Conservation (phyloP, 2,329 filamentous ascomycete species). For the Ustilaginoidea virens region DNA sequence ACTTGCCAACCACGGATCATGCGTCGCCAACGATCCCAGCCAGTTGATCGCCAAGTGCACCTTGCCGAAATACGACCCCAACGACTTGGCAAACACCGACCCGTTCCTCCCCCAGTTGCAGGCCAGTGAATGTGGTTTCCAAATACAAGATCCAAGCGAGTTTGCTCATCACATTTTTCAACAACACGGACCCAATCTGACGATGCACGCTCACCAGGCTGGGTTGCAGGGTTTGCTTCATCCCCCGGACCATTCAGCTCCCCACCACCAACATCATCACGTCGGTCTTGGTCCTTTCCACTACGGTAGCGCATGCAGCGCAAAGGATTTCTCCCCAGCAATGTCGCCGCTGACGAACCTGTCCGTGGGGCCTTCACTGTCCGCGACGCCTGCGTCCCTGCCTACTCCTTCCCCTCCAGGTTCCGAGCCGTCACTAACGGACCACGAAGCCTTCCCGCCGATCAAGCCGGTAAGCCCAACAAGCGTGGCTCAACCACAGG, state of each 20-base stretch:
- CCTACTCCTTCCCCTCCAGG: conserved; percentile 11
- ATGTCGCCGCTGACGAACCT: conserved; percentile 10
- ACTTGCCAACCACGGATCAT: conserved; percentile 10
- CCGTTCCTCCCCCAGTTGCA: conserved; percentile 7
- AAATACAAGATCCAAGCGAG: conserved; percentile 11
- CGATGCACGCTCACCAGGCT: conserved; percentile 6
- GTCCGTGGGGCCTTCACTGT: conserved; percentile 10
- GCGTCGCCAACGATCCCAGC: conserved; percentile 13
- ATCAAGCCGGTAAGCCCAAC: neutral
- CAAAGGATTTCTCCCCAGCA: conserved; percentile 9
- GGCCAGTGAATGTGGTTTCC: conserved; percentile 13
- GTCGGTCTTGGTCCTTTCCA: conserved; percentile 1
- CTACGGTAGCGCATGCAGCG: conserved; percentile 1
- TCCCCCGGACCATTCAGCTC: neutral
- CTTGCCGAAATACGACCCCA: conserved; percentile 10
- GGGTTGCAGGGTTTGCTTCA: conserved; percentile 3
- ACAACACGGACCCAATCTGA: conserved; percentile 10
- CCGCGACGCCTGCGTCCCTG: conserved; percentile 7
- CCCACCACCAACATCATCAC: conserved; percentile 2
- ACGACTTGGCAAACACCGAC: conserved; percentile 6
- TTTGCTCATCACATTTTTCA: conserved; percentile 16
- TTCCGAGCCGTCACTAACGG: conserved; percentile 7
- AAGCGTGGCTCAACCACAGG: conserved; percentile 6
- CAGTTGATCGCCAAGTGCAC: conserved; percentile 12
- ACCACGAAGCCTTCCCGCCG: neutral